Evolutionary conservation across 129 eudicot species (phyloP).

Genomic region (Pittosporum tobira): DNA sequence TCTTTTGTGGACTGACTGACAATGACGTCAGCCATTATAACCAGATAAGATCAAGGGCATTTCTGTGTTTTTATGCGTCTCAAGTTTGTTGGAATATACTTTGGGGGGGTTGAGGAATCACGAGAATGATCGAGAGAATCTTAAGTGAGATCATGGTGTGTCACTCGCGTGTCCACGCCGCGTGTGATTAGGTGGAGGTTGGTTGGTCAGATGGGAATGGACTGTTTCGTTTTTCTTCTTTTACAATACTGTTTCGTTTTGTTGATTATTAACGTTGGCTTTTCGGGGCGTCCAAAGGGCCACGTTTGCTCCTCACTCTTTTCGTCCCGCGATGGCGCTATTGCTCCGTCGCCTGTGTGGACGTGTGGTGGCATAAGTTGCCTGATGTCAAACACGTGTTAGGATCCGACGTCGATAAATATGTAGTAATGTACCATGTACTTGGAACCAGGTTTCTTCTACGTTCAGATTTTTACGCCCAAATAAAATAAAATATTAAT

Average conservation of each 20-base stretch:
- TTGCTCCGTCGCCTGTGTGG: neutral
- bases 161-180: conserved; percentile 18
- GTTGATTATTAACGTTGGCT: conserved; percentile 23
- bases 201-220: too few relatives aligned
- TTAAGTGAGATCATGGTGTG: neutral
- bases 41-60: conserved; percentile 71
- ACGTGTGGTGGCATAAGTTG: neutral
- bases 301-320: neutral
- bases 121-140: conserved; percentile 7
- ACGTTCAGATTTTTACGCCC: too few relatives aligned
- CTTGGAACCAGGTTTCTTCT: too few relatives aligned
- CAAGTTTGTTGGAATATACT: conserved; percentile 25
- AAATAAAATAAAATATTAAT: too few relatives aligned
- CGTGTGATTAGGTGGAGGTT: conserved; percentile 9
- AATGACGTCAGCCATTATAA: conserved; percentile 28
- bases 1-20: conserved; percentile 31
- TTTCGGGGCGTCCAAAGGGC: conserved; percentile 28
- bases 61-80: too few relatives aligned
- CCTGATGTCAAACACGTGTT: too few relatives aligned
- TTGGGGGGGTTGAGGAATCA: conserved; percentile 27
- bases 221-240: too few relatives aligned
- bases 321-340: neutral
- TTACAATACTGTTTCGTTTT: too few relatives aligned
- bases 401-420: too few relatives aligned
- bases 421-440: neutral